These are phyloP conservation scores for Bipolaris cookei DNA, from an alignment of 2,329 filamentous ascomycete species.

Conservation along the genomic window DNA sequence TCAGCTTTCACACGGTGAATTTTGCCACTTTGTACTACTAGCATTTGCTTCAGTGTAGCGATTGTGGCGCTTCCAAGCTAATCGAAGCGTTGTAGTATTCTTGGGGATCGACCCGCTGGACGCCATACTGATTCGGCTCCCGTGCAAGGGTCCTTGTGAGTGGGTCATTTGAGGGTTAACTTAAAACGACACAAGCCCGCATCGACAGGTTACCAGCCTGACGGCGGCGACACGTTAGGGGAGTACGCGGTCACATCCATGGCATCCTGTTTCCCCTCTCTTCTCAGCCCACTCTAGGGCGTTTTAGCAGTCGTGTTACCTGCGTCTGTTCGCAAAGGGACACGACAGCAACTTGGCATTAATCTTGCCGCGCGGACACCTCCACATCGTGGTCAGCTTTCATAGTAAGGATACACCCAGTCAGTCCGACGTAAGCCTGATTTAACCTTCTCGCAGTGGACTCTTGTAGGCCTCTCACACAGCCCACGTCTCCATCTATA, in stretches of 20 bases:
- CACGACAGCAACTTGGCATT: neutral
- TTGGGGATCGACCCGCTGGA: constrained; percentile 4
- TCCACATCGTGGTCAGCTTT: constrained; percentile 12
- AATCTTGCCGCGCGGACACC: constrained; percentile 19
- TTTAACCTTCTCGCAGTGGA: constrained; percentile 7
- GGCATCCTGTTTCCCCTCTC: constrained; percentile 1
- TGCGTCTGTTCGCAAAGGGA: neutral
- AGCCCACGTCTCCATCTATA: neutral
- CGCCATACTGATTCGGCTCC: constrained; percentile 3
- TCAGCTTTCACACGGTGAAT: neutral
- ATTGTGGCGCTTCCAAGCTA: constrained; percentile 3
- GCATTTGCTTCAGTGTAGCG: neutral
- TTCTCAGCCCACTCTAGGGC: neutral
- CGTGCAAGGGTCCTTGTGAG: constrained; percentile 3
- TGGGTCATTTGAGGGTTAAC: constrained; percentile 2
- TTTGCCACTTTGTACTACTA: neutral
- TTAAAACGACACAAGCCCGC: constrained; percentile 6
- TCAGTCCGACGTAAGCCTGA: neutral
- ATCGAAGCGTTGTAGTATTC: neutral
- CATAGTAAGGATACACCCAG: constrained; percentile 6
- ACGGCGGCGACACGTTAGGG: constrained; percentile 9
- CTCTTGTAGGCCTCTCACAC: neutral
- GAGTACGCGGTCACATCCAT: constrained; percentile 7
- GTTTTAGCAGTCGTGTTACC: neutral
- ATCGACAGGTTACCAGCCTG: constrained; percentile 5